A percentile compares a stretch with the other conserved stretches of the same genome.
phyloP scores from a whole-genome alignment of 805 yeast genomes.

The Metschnikowia lachancei region DNA sequence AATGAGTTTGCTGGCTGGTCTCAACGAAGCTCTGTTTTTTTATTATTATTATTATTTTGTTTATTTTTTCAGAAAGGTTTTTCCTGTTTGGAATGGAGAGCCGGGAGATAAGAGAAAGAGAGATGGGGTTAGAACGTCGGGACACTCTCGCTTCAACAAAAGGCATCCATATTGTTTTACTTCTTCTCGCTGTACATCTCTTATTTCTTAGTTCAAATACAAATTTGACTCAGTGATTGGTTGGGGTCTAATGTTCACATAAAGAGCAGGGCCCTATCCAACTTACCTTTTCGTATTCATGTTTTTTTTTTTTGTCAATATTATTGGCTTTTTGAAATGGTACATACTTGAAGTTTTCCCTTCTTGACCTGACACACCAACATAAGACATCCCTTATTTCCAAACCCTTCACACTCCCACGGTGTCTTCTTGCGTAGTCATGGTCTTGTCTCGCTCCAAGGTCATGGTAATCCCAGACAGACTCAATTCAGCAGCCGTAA shows the following conservation, averaged over 20 bases:
- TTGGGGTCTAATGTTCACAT: too few relatives aligned
- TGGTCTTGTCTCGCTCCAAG: conserved; percentile 15
- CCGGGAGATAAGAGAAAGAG: neutral
- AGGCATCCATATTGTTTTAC: neutral
- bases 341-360: too few relatives aligned
- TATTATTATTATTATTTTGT: neutral
- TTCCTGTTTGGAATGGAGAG: neutral
- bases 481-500: conserved; percentile 8
- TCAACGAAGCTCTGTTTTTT: neutral
- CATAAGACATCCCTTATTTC: neutral
- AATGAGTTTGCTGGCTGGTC: conserved; percentile 5
- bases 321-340: too few relatives aligned
- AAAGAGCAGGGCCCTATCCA: too few relatives aligned
- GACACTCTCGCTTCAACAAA: neutral
- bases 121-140: neutral
- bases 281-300: too few relatives aligned
- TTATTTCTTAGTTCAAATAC: neutral
- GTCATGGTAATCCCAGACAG: conserved; percentile 10
- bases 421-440: conserved; percentile 3
- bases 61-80: neutral
- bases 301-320: too few relatives aligned
- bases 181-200: neutral
- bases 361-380: too few relatives aligned
- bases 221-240: neutral
- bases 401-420: neutral